Percentiles rank a stretch among this genome's conserved stretches.
These are phyloP conservation scores for Cladophialophora exuberans DNA, from an alignment of 2,329 filamentous ascomycete species.

Conservation along the genomic window DNA sequence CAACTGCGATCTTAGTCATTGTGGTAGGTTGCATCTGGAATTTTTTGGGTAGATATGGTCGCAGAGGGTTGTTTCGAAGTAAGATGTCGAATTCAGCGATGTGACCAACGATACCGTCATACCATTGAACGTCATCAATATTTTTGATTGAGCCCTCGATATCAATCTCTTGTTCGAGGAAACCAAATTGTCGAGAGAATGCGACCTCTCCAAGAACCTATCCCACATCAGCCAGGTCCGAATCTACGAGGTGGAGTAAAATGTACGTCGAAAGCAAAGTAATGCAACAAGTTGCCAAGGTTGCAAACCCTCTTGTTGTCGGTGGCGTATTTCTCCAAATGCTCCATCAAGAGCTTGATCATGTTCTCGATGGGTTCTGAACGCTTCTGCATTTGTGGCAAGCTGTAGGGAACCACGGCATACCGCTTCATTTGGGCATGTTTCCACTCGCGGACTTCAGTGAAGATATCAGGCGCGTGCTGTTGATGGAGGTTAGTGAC, in stretches of 20 bases:
- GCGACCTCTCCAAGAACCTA: conserved; percentile 41
- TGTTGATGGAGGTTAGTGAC: conserved; percentile 41
- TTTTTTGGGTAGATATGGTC: conserved; percentile 40
- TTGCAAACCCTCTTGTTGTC: conserved; percentile 43
- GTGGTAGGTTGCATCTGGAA: conserved; percentile 7
- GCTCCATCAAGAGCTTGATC: conserved; percentile 50
- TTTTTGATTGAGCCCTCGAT: conserved; percentile 56
- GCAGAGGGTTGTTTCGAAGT: conserved; percentile 55
- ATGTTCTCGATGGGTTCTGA: conserved; percentile 36
- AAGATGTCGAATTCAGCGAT: conserved; percentile 51
- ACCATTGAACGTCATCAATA: conserved; percentile 40
- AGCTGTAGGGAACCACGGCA: conserved; percentile 35
- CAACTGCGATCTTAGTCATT: conserved; percentile 16
- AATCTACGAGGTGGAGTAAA: background rate
- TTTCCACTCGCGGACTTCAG: conserved; percentile 57
- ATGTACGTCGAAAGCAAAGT: conserved; percentile 48
- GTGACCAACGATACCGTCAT: conserved; percentile 38
- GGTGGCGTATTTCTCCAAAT: conserved; percentile 47
- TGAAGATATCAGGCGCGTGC: conserved; percentile 62
- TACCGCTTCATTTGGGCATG: conserved; percentile 60
- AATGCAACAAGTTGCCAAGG: conserved; percentile 47
- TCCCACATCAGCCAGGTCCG: conserved; percentile 1
- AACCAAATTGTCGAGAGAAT: conserved; percentile 52
- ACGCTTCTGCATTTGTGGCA: conserved; percentile 34
- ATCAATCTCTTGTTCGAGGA: conserved; percentile 54